phyloP scores from a whole-genome alignment of 306 rosid species.

The Lupinus albus region DNA sequence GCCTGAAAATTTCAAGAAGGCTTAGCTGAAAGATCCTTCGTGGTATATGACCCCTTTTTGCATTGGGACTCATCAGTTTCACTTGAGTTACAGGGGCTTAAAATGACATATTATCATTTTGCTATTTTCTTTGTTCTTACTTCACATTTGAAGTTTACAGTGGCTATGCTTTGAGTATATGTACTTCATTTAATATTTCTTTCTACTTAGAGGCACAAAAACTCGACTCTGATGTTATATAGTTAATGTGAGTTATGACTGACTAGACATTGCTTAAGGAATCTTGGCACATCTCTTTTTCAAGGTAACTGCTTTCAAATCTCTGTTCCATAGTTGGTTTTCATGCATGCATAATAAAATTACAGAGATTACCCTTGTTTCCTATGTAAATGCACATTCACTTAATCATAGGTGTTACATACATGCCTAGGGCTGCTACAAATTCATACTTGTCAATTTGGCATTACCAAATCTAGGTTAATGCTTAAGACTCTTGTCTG shows the following conservation, averaged over 20 bases:
- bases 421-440: neutral
- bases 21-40: too few relatives aligned
- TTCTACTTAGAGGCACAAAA: slow-evolving; percentile 21
- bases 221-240: neutral
- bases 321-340: neutral
- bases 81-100: too few relatives aligned
- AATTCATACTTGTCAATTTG: slow-evolving; percentile 3
- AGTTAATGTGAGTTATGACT: neutral
- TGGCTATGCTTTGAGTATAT: neutral
- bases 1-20: too few relatives aligned
- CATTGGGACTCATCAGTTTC: too few relatives aligned
- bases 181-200: slow-evolving; percentile 22
- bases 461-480: neutral
- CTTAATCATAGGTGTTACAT: neutral
- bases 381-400: neutral
- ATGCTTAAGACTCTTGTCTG: neutral
- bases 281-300: neutral
- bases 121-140: slow-evolving; percentile 3
- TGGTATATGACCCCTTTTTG: too few relatives aligned
- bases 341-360: neutral
- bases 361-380: neutral
- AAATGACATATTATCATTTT: neutral
- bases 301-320: neutral
- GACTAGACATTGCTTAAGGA: neutral
- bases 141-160: slow-evolving; percentile 6